These are phyloP conservation scores for Sanghuangporus sanghuang DNA, from an alignment of 1,284 basidiomycete genomes.

Conservation along the genomic window DNA sequence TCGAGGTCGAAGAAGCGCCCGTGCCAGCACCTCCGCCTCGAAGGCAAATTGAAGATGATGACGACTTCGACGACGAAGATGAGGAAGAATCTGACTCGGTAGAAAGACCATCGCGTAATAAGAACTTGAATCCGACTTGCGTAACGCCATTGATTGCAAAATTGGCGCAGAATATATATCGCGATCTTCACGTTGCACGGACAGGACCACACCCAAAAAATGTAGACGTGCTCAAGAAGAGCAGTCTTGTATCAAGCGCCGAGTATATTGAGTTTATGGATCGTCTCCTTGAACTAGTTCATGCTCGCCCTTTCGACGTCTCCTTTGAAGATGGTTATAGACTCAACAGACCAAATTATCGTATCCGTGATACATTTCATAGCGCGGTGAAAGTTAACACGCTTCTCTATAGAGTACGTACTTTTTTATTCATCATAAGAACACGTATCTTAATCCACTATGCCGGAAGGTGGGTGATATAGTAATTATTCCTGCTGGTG, in stretches of 20 bases:
- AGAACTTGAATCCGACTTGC: slow-evolving; percentile 50
- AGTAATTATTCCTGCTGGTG: slow-evolving; percentile 40
- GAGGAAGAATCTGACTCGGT: background rate
- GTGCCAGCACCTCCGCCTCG: background rate
- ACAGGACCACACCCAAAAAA: slow-evolving; percentile 32
- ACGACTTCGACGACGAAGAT: background rate
- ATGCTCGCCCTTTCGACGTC: background rate
- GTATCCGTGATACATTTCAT: background rate
- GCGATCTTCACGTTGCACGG: slow-evolving; percentile 45
- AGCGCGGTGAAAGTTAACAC: background rate
- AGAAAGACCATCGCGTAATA: background rate
- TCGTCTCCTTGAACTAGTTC: slow-evolving; percentile 5
- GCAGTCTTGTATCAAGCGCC: slow-evolving; percentile 7
- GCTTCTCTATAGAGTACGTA: background rate
- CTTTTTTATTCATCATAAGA: background rate
- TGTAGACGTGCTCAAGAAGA: slow-evolving; percentile 18
- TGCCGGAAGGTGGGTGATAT: slow-evolving; percentile 49
- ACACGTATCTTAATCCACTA: slow-evolving; percentile 24
- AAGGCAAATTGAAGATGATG: background rate
- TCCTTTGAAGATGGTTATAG: background rate
- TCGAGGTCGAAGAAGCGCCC: background rate
- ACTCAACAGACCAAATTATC: background rate
- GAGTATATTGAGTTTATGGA: slow-evolving; percentile 10
- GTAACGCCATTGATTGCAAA: slow-evolving; percentile 53
- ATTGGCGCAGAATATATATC: slow-evolving; percentile 45